Conservation (phyloP, 1,284 basidiomycete genomes). For the Heterobasidion occidentale region DNA sequence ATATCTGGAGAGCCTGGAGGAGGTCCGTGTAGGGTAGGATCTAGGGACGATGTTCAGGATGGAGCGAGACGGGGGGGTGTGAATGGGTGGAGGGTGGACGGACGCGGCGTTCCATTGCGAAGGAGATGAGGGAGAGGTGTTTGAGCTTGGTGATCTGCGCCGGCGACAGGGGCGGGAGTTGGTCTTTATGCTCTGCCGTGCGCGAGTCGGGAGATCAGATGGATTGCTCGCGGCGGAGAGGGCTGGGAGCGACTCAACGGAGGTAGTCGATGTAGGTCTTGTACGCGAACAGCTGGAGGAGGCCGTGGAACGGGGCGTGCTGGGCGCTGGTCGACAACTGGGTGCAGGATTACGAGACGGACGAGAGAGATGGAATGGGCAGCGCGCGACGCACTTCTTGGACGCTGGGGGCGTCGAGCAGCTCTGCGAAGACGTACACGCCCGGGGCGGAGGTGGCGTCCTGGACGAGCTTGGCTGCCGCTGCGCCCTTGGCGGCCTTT, state of each 20-base stretch:
- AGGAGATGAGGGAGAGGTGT: constrained; percentile 83
- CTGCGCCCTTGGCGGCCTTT: constrained; percentile 85
- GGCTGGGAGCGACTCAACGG: constrained; percentile 24
- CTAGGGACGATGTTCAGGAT: constrained; percentile 28
- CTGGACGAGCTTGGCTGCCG: constrained; percentile 80
- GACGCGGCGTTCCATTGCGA: constrained; percentile 69
- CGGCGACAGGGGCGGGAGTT: constrained; percentile 59
- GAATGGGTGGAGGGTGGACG: constrained; percentile 8
- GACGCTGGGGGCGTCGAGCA: constrained; percentile 77
- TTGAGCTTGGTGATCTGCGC: constrained; percentile 83
- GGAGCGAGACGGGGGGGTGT: background rate
- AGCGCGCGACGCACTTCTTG: constrained; percentile 51
- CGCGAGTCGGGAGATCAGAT: background rate
- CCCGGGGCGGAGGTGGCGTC: constrained; percentile 85
- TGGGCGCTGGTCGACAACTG: constrained; percentile 63
- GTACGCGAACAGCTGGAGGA: constrained; percentile 86
- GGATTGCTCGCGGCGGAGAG: background rate
- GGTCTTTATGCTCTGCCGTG: constrained; percentile 51
- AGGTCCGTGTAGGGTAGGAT: constrained; percentile 70
- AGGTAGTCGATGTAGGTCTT: constrained; percentile 79
- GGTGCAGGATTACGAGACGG: background rate
- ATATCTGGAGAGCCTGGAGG: constrained; percentile 60
- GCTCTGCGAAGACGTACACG: constrained; percentile 85
- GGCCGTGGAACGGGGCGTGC: constrained; percentile 45
- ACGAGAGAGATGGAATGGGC: background rate